Conservation (phyloP, 75 land plant genomes). For the Cunninghamia lanceolata region DNA sequence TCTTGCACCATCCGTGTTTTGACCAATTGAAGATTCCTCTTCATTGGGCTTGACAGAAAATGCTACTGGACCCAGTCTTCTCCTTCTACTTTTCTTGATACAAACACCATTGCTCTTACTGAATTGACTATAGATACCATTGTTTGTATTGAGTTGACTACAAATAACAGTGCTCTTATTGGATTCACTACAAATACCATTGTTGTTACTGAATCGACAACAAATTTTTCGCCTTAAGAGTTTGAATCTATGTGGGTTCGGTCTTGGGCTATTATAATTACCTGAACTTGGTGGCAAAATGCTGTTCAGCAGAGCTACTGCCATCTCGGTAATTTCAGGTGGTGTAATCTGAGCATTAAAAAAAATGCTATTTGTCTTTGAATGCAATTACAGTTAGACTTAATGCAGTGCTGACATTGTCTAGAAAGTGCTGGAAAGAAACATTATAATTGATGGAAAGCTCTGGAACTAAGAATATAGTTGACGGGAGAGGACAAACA, state of each 20-base stretch:
- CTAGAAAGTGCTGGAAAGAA: neutral
- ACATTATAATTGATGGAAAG: no score
- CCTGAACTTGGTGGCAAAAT: neutral
- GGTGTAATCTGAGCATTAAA: neutral
- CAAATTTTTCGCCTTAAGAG: neutral
- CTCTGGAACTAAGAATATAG: no score
- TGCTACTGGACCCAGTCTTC: neutral
- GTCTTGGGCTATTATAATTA: neutral
- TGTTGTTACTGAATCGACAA: neutral
- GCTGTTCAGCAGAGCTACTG: neutral
- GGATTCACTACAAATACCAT: neutral
- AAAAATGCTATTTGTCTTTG: no score
- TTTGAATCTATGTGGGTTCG: neutral
- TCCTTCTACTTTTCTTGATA: neutral
- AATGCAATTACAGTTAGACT: neutral
- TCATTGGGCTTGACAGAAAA: neutral
- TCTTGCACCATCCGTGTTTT: neutral
- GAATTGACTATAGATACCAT: neutral
- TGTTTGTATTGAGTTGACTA: neutral
- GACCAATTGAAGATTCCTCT: neutral
- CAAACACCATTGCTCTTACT: neutral
- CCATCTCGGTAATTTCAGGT: neutral
- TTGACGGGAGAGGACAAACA: no score
- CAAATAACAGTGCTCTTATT: neutral
- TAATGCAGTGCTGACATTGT: neutral